phyloP scores from a whole-genome alignment of 352 stramenopile species.

The Blastocystis sp. region DNA sequence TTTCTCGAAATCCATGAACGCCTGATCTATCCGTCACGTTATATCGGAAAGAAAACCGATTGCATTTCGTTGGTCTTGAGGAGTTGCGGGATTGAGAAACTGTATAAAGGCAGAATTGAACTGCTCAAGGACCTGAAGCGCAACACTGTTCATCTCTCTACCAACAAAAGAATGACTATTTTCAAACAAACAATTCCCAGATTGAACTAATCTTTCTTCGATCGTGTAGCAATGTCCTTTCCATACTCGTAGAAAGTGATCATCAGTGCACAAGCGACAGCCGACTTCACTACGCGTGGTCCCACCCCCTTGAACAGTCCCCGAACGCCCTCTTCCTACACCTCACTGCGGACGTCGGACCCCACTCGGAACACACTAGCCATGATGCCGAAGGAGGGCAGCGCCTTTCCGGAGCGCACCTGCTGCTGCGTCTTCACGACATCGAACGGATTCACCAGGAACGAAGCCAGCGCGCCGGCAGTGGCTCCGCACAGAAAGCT shows the following conservation, averaged over 20 bases:
- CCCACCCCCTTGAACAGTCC: slow-evolving; percentile 59
- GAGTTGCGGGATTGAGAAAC: slow-evolving; percentile 36
- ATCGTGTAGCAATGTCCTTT: slow-evolving; percentile 26
- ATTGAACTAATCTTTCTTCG: slow-evolving; percentile 7
- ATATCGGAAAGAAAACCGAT: background rate
- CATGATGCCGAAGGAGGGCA: slow-evolving; percentile 62
- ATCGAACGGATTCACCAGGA: slow-evolving; percentile 62
- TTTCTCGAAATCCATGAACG: slow-evolving; percentile 51
- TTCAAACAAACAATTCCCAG: slow-evolving; percentile 21
- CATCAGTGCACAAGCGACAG: slow-evolving; percentile 52
- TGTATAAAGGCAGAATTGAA: slow-evolving; percentile 28
- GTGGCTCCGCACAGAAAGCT: slow-evolving; percentile 59
- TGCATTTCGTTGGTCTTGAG: slow-evolving; percentile 44
- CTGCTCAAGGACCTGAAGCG: slow-evolving; percentile 30
- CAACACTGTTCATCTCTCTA: background rate
- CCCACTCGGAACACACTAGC: slow-evolving; percentile 4
- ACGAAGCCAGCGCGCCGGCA: slow-evolving; percentile 45
- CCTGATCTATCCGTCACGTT: background rate
- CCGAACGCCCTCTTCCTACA: slow-evolving; percentile 32
- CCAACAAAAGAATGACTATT: background rate
- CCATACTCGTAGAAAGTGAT: slow-evolving; percentile 62
- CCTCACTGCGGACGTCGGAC: background rate
- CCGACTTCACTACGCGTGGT: slow-evolving; percentile 54
- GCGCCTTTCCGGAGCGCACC: slow-evolving; percentile 57
- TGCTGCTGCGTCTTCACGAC: slow-evolving; percentile 62